Conservation (phyloP, 192 early-diverging fungal genomes). For the Allomyces javanicus region DNA sequence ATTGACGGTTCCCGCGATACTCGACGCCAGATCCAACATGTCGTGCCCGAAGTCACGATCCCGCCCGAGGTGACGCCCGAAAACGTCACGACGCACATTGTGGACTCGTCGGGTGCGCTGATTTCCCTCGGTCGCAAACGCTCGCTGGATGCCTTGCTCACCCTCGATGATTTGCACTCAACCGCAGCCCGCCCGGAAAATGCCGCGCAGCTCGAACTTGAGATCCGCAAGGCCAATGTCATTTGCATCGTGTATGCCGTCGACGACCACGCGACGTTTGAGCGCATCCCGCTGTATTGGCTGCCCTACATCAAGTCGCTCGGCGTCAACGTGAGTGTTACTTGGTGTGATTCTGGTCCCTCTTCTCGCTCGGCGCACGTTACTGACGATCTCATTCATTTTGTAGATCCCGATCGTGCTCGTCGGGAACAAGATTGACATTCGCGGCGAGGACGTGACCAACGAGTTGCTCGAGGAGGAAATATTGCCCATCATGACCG, state of each 20-base stretch:
- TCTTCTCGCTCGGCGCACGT: no score
- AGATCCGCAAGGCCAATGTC: conserved; percentile 92
- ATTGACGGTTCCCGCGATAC: no score
- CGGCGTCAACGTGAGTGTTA: conserved; percentile 60
- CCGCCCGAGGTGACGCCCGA: conserved; percentile 94
- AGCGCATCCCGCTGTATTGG: conserved; percentile 72
- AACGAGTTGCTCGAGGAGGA: conserved; percentile 80
- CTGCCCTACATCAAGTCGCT: conserved; percentile 77
- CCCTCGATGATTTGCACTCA: background rate
- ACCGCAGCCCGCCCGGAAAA: conserved; percentile 60
- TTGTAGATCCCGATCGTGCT: conserved; percentile 67
- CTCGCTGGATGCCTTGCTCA: background rate
- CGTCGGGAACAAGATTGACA: conserved; percentile 81
- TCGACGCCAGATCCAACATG: conserved; percentile 61
- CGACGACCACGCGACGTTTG: conserved; percentile 64
- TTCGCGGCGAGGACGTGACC: conserved; percentile 60
- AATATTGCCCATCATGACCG: conserved; percentile 95
- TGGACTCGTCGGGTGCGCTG: conserved; percentile 73
- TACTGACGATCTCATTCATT: background rate
- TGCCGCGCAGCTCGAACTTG: conserved; percentile 67
- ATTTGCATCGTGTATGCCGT: conserved; percentile 96
- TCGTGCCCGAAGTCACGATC: conserved; percentile 99
- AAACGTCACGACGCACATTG: conserved; percentile 89
- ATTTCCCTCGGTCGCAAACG: background rate
- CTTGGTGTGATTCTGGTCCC: background rate